These are phyloP conservation scores for Chalciporus piperatus DNA, from an alignment of 768 basidiomycete species.

Conservation along the genomic window DNA sequence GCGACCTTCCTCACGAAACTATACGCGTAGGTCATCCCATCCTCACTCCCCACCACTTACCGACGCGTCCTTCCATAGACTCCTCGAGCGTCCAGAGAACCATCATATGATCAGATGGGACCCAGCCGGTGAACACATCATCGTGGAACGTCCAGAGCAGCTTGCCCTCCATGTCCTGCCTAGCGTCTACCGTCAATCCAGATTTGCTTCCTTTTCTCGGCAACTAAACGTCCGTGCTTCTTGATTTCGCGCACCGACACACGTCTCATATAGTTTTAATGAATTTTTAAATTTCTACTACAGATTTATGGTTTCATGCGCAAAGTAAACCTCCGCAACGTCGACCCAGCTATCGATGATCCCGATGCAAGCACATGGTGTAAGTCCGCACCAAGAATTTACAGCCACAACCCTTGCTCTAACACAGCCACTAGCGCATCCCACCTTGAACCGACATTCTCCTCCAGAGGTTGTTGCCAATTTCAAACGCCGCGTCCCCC, in stretches of 20 bases:
- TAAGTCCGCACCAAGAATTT: constrained; percentile 42
- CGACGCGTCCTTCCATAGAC: constrained; percentile 41
- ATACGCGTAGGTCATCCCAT: constrained; percentile 70
- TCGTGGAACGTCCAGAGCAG: constrained; percentile 91
- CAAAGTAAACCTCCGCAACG: constrained; percentile 93
- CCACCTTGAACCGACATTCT: constrained; percentile 87
- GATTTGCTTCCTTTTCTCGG: constrained; percentile 96
- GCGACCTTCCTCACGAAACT: constrained; percentile 97
- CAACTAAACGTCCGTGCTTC: constrained; percentile 83
- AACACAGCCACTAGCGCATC: constrained; percentile 62
- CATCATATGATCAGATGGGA: constrained; percentile 98
- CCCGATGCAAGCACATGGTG: constrained; percentile 97
- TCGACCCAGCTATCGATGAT: constrained; percentile 92
- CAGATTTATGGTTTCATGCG: constrained; percentile 99
- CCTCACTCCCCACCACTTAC: constrained; percentile 10
- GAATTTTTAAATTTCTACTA: constrained; percentile 16
- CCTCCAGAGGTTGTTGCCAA: constrained; percentile 87
- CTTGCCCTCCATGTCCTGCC: constrained; percentile 92
- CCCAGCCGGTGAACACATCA: constrained; percentile 89
- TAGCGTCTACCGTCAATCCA: constrained; percentile 91
- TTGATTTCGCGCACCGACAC: constrained; percentile 25
- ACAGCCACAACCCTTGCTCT: constrained; percentile 20
- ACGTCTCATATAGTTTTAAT: constrained; percentile 22
- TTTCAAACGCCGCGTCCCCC: constrained; percentile 94
- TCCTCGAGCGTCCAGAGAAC: constrained; percentile 88